phyloP scores from a whole-genome alignment of 139 green algal species.

The Micractinium sp. region DNA sequence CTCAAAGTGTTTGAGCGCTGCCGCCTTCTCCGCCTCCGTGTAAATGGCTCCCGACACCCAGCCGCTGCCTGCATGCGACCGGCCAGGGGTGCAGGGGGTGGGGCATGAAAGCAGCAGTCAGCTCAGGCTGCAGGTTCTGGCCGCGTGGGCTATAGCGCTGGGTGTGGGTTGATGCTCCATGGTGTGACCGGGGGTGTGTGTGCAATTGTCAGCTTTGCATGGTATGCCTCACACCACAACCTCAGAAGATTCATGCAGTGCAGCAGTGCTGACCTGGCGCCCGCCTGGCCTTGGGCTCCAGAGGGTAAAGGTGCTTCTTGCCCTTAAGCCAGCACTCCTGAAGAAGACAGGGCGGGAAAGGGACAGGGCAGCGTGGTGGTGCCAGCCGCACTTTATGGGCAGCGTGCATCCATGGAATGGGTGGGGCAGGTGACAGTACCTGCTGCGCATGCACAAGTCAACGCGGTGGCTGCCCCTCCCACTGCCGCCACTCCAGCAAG shows the following conservation, averaged over 20 bases:
- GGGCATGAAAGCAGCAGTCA: neutral
- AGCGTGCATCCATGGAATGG: neutral
- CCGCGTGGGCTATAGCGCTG: too few species aligned
- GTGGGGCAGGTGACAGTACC: neutral
- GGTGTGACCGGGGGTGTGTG: too few species aligned
- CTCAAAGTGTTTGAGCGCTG: constrained; percentile 21
- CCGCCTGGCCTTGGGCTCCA: constrained; percentile 9
- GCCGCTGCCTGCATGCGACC: constrained; percentile 29
- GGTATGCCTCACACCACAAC: neutral
- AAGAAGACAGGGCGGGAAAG: neutral
- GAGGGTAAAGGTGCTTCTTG: constrained; percentile 14
- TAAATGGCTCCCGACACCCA: constrained; percentile 64
- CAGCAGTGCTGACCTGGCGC: neutral
- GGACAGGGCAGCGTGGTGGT: neutral
- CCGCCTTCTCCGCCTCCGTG: constrained; percentile 30
- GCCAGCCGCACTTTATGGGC: too few species aligned
- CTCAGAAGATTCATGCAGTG: neutral
- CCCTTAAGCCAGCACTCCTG: constrained; percentile 55
- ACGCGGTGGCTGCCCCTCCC: neutral
- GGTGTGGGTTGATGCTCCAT: too few species aligned
- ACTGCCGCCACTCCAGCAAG: neutral
- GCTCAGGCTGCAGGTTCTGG: too few species aligned
- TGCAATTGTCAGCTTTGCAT: too few species aligned
- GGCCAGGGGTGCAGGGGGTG: neutral
- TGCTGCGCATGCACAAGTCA: neutral